A percentile compares a stretch with the other conserved stretches of the same genome.
Evolutionary conservation across 2,329 filamentous ascomycete genomes (phyloP).

Genomic region (Phyllachora maydis): DNA sequence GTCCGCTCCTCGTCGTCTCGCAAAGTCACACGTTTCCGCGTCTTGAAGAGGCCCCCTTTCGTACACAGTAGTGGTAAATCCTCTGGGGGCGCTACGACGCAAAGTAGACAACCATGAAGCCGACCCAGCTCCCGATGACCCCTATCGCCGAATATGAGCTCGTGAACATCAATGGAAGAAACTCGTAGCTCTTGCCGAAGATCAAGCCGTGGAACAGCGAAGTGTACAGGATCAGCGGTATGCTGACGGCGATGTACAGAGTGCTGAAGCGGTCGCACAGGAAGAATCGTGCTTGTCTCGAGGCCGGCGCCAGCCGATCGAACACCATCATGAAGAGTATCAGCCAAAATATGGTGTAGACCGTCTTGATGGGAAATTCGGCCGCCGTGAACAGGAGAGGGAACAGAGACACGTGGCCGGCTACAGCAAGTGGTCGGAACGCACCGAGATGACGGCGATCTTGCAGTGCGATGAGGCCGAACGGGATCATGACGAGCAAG

Average conservation of each 20-base stretch:
- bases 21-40: no score
- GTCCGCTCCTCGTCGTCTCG: no score
- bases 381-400: conserved; percentile 79
- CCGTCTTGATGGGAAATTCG: conserved; percentile 84
- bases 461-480: conserved; percentile 76
- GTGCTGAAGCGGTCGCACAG: conserved; percentile 79
- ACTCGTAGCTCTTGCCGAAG: conserved; percentile 70
- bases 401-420: conserved; percentile 88
- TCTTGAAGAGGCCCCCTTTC: no score
- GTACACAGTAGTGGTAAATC: no score
- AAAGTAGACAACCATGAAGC: conserved; percentile 87
- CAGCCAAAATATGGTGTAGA: conserved; percentile 87
- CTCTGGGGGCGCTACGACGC: conserved; percentile 21
- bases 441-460: conserved; percentile 81
- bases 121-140: conserved; percentile 89
- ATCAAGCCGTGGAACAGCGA: conserved; percentile 66
- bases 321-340: conserved; percentile 70
- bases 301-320: conserved; percentile 70
- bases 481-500: conserved; percentile 82
- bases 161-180: conserved; percentile 90
- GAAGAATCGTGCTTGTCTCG: conserved; percentile 62
- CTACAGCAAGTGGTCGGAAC: conserved; percentile 78
- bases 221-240: conserved; percentile 77
- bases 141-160: conserved; percentile 87
- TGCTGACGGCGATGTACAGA: conserved; percentile 73